Conservation (phyloP, 1,284 basidiomycete species). For the Phylloporus sp. region DNA sequence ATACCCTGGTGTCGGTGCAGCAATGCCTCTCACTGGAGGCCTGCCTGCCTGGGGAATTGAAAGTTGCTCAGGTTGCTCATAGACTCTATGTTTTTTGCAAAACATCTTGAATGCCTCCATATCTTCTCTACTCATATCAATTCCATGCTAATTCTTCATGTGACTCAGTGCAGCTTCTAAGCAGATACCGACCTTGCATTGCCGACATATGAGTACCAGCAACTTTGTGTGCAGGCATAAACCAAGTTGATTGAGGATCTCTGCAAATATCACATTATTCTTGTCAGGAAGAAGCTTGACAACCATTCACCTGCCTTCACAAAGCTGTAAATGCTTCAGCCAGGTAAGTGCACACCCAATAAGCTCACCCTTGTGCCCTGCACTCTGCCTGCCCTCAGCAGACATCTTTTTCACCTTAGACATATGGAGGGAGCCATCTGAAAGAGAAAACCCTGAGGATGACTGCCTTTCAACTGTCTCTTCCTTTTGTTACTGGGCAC, state of each 20-base stretch:
- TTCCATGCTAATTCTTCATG: conserved; percentile 4
- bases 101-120: neutral
- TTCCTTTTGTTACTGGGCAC: neutral
- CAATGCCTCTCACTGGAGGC: conserved; percentile 7
- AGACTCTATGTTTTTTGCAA: neutral
- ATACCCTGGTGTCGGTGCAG: conserved; percentile 1
- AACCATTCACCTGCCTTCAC: conserved; percentile 3
- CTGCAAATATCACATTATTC: neutral
- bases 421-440: neutral
- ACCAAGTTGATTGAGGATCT: conserved; percentile 2
- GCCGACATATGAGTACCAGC: conserved; percentile 10
- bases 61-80: neutral
- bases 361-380: neutral
- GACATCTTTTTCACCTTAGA: neutral
- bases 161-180: conserved; percentile 8
- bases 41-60: conserved; percentile 9
- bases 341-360: neutral
- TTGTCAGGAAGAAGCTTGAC: conserved; percentile 6
- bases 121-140: neutral
- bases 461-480: too few relatives aligned
- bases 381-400: neutral
- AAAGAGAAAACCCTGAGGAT: neutral
- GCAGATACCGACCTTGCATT: neutral
- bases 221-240: conserved; percentile 4
- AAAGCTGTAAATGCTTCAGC: neutral